A percentile compares a stretch with the other conserved stretches of the same genome.
These are phyloP conservation scores for Aspergillus sclerotiicarbonarius DNA, from an alignment of 495 filamentous ascomycete species.

Conservation along the genomic window DNA sequence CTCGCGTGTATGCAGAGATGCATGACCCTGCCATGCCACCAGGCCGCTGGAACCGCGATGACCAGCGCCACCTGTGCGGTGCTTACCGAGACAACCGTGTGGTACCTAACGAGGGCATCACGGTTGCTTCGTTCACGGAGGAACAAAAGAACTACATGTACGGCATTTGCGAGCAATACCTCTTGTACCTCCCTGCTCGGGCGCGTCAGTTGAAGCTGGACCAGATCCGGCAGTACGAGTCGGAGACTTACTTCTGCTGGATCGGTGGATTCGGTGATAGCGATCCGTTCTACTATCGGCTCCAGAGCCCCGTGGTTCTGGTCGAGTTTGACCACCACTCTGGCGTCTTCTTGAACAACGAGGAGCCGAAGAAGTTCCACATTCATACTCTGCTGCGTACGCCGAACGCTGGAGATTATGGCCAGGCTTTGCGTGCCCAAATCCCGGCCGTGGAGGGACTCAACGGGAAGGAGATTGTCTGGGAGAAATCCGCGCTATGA, in stretches of 20 bases:
- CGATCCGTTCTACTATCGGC: slow-evolving; percentile 72
- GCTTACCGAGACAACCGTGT: slow-evolving; percentile 74
- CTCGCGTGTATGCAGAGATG: slow-evolving; percentile 55
- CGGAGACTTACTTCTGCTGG: slow-evolving; percentile 74
- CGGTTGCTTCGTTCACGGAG: slow-evolving; percentile 38
- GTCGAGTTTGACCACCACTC: slow-evolving; percentile 80
- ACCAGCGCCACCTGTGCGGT: slow-evolving; percentile 71
- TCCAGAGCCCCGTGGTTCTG: slow-evolving; percentile 70
- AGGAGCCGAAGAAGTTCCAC: slow-evolving; percentile 71
- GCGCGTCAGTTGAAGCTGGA: slow-evolving; percentile 51
- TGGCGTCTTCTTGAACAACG: slow-evolving; percentile 72
- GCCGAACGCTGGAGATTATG: slow-evolving; percentile 75
- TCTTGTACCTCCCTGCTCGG: slow-evolving; percentile 58
- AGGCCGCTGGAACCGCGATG: slow-evolving; percentile 71
- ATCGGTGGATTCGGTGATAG: slow-evolving; percentile 64
- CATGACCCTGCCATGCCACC: slow-evolving; percentile 60
- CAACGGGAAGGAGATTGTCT: slow-evolving; percentile 43
- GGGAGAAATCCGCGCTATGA: slow-evolving; percentile 22
- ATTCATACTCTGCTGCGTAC: slow-evolving; percentile 69
- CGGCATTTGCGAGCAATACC: slow-evolving; percentile 56
- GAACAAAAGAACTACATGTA: slow-evolving; percentile 54
- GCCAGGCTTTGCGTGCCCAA: slow-evolving; percentile 49
- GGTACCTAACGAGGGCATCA: slow-evolving; percentile 69
- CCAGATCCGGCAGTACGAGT: slow-evolving; percentile 50
- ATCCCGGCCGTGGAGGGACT: slow-evolving; percentile 39